A percentile compares a stretch with the other conserved stretches of the same genome.
Conservation (phyloP, 2,329 filamentous ascomycete species). For the Aspergillus melleus region DNA sequence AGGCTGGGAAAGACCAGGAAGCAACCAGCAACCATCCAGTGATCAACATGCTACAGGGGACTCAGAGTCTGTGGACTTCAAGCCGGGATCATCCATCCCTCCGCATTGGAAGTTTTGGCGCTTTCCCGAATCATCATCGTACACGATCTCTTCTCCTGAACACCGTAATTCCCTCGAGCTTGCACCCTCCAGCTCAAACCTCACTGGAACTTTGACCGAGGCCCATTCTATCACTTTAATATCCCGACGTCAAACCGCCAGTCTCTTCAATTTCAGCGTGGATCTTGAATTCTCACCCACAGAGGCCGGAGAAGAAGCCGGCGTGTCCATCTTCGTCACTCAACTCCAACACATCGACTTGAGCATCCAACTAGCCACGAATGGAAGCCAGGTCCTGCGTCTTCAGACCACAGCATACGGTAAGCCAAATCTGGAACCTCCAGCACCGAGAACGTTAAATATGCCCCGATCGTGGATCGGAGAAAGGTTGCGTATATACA, state of each 20-base stretch:
- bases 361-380: not conserved
- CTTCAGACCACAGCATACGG: not conserved
- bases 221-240: not conserved
- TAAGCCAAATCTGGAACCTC: not conserved
- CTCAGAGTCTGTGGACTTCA: not conserved
- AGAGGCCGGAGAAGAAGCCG: conserved; percentile 2
- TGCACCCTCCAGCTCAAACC: not conserved
- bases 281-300: conserved; percentile 2
- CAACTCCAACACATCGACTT: conserved; percentile 6
- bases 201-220: not conserved
- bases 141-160: not conserved
- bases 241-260: conserved; percentile 4
- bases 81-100: not conserved
- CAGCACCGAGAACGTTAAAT: not conserved
- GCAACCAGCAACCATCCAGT: not conserved
- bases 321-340: conserved; percentile 5
- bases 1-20: not conserved
- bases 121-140: not conserved
- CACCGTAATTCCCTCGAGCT: conserved; percentile 1
- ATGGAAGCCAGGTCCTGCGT: not conserved
- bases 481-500: not conserved
- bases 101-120: conserved; percentile 4
- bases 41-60: not conserved
- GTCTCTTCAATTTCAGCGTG: conserved; percentile 7
- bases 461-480: not conserved